phyloP scores from a whole-genome alignment of 2,329 filamentous ascomycete species.

The Podosphaera aphanis region DNA sequence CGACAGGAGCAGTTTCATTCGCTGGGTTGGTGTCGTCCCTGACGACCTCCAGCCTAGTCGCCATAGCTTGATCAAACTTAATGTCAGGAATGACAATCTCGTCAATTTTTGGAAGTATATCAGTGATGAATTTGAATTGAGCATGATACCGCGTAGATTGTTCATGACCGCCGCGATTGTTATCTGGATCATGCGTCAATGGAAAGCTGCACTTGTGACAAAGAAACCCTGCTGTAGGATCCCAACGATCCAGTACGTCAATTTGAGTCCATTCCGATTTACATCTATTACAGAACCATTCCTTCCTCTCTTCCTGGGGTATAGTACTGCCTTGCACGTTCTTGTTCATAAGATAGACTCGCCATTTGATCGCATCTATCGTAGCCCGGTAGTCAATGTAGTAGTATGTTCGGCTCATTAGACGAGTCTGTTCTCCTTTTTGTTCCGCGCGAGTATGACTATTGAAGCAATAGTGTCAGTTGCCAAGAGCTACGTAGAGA shows the following conservation, averaged over 20 bases:
- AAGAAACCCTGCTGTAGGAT: conserved; percentile 44
- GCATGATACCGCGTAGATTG: conserved; percentile 53
- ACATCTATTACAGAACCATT: conserved; percentile 67
- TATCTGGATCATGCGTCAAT: conserved; percentile 41
- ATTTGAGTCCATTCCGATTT: conserved; percentile 70
- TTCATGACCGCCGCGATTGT: conserved; percentile 46
- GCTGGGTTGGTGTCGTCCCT: conserved; percentile 45
- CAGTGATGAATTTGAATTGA: conserved; percentile 57
- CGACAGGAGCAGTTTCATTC: conserved; percentile 33
- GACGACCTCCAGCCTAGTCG: conserved; percentile 36
- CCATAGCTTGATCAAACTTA: conserved; percentile 46
- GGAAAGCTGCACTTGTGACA: conserved; percentile 55
- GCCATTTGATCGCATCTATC: conserved; percentile 91
- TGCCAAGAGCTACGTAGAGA: conserved; percentile 1
- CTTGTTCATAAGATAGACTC: conserved; percentile 69
- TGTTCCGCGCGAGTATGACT: conserved; percentile 54
- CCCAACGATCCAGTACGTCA: conserved; percentile 61
- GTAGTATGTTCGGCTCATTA: conserved; percentile 78
- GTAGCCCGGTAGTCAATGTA: conserved; percentile 89
- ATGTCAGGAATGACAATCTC: conserved; percentile 49
- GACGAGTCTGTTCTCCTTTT: conserved; percentile 58
- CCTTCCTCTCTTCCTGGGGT: conserved; percentile 67
- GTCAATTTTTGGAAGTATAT: conserved; percentile 55
- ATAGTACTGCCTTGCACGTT: conserved; percentile 67
- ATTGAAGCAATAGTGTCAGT: conserved; percentile 2